Percentiles rank a stretch among this genome's conserved stretches.
Conservation (phyloP, 331 rosid genomes). For the Pyrus hybrid region DNA sequence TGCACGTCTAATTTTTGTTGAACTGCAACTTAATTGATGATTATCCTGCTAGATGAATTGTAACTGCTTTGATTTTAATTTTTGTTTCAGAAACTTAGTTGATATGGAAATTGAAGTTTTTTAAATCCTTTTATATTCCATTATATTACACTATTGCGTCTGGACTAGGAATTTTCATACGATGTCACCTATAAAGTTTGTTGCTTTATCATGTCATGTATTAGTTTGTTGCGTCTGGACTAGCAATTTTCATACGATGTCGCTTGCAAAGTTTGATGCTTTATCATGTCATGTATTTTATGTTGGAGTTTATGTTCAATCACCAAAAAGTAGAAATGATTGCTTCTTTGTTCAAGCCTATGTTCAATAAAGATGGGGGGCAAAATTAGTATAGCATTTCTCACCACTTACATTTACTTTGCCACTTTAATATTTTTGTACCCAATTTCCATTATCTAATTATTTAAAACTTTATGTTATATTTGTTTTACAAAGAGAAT, state of each 20-base stretch:
- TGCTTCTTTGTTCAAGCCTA: constrained; percentile 43
- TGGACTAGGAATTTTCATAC: no score
- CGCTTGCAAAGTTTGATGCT: neutral
- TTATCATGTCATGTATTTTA: neutral
- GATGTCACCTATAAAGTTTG: neutral
- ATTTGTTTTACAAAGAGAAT: neutral
- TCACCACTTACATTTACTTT: neutral
- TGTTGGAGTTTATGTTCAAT: constrained; percentile 47
- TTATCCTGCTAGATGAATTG: no score
- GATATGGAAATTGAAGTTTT: no score
- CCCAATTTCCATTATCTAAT: neutral
- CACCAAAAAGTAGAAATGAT: constrained; percentile 69
- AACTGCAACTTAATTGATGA: no score
- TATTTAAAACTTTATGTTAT: neutral
- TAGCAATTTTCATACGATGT: no score
- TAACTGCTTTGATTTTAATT: no score
- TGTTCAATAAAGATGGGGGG: constrained; percentile 51
- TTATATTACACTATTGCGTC: no score
- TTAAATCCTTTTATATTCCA: no score
- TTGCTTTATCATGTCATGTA: neutral
- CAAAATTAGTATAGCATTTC: constrained; percentile 32
- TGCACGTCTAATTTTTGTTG: no score
- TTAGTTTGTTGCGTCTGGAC: no score
- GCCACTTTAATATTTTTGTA: neutral
- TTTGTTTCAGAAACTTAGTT: no score